phyloP scores from a whole-genome alignment of 352 stramenopile species.

The Lagenidium giganteum region DNA sequence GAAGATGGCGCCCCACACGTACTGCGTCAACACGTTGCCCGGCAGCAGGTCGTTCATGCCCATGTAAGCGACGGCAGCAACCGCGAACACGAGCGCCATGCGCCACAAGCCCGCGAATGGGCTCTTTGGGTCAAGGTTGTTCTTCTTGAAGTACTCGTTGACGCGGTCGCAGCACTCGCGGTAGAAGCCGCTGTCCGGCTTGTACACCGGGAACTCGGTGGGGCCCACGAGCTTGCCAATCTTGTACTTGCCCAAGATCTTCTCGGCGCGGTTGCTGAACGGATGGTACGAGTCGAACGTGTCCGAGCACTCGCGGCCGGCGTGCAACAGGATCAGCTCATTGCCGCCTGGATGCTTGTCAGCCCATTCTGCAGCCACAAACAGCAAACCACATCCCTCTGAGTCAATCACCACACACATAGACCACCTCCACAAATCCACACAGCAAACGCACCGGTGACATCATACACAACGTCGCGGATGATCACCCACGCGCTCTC shows the following conservation, averaged over 20 bases:
- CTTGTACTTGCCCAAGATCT: slow-evolving; percentile 81
- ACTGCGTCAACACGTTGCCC: slow-evolving; percentile 49
- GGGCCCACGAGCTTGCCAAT: slow-evolving; percentile 73
- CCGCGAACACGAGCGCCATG: slow-evolving; percentile 76
- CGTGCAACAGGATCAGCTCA: slow-evolving; percentile 78
- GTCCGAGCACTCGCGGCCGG: slow-evolving; percentile 79
- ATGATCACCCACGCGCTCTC: slow-evolving; percentile 97
- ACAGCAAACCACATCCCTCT: no score
- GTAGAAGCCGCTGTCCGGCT: slow-evolving; percentile 90
- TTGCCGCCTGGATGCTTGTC: slow-evolving; percentile 78
- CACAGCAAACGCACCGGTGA: slow-evolving; percentile 87
- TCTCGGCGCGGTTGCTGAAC: slow-evolving; percentile 79
- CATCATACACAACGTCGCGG: slow-evolving; percentile 91
- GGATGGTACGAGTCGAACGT: slow-evolving; percentile 91
- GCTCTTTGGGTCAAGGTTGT: slow-evolving; percentile 86
- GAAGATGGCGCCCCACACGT: slow-evolving; percentile 78
- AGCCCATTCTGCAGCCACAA: slow-evolving; percentile 45
- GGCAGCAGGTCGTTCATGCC: slow-evolving; percentile 71
- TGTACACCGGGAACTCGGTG: slow-evolving; percentile 88
- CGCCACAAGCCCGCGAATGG: slow-evolving; percentile 79
- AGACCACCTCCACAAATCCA: no score
- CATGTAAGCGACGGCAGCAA: slow-evolving; percentile 61
- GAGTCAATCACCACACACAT: no score
- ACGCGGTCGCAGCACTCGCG: slow-evolving; percentile 80
- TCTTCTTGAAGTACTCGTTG: slow-evolving; percentile 84